Evolutionary conservation across 805 yeast genomes (phyloP).

Genomic region (Cyberlindnera subsufficiens): DNA sequence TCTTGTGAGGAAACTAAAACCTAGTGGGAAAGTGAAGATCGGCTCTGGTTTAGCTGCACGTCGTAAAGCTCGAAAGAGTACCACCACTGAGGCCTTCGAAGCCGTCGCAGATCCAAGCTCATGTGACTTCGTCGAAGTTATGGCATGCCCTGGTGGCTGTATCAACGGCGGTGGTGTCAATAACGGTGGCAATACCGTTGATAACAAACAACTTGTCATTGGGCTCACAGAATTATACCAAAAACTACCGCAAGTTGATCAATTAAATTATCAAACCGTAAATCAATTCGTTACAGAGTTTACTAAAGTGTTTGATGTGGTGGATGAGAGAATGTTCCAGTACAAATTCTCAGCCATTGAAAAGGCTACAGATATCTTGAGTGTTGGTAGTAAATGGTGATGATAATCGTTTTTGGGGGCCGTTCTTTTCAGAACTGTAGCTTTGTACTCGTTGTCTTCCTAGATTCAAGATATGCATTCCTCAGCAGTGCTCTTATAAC

Average conservation of each 20-base stretch:
- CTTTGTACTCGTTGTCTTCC: no score
- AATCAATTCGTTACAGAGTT: slow-evolving; percentile 32
- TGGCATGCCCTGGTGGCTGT: slow-evolving; percentile 99
- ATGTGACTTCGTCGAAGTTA: slow-evolving; percentile 84
- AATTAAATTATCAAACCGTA: slow-evolving; percentile 25
- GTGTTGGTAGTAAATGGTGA: slow-evolving; percentile 54
- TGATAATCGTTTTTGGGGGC: no score
- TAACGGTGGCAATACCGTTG: slow-evolving; percentile 11
- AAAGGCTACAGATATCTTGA: slow-evolving; percentile 43
- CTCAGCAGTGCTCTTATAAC: no score
- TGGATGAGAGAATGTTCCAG: slow-evolving; percentile 33
- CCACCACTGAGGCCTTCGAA: neutral
- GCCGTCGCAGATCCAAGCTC: slow-evolving; percentile 50
- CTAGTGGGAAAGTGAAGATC: slow-evolving; percentile 19
- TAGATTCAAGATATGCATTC: no score
- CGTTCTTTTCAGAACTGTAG: no score
- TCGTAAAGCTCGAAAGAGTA: slow-evolving; percentile 13
- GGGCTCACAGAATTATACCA: slow-evolving; percentile 26
- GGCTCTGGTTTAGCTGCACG: slow-evolving; percentile 24
- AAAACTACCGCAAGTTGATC: slow-evolving; percentile 24
- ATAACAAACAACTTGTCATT: slow-evolving; percentile 12
- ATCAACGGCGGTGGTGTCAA: slow-evolving; percentile 93
- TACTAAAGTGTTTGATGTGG: slow-evolving; percentile 25
- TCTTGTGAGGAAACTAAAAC: slow-evolving; percentile 67
- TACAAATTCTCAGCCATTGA: slow-evolving; percentile 47